Base-by-base conservation (phyloP, 306 rosid species). In the Prunus mira region DNA sequence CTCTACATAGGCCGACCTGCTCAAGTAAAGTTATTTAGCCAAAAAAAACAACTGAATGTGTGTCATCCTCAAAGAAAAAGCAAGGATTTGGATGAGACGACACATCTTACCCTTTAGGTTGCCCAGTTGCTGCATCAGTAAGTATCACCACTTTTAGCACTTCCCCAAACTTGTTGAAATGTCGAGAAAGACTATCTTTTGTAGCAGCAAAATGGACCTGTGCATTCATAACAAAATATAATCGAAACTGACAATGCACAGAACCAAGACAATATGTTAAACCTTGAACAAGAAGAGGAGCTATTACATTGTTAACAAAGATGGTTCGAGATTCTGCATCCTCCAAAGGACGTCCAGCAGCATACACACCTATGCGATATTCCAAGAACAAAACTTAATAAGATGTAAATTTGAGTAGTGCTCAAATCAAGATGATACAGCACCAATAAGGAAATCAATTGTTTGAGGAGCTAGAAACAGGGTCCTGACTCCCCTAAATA, bases 141-240 rank as follows among this genome's bases (percentile, higher is more conserved):
- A 86, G 79, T 66, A 92, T 92, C 41, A 89, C 71, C 65, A 92
- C 96, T 84, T 94, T 94, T 61, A 89, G 83, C 51, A 94, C 90
- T 45, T 94, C 98, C 46, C 98, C 97, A 71, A 89, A 92, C 83
- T 87, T 92, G 73, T 86, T 92, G 72, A 94, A 90, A 84, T 94
- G 98, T 55, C 93, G 87, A 80, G 97, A 90, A 76, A 94, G 81
- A 73, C 92, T 86, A 82, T 92, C 98, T 88, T 89, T 94, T 69
- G 96, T 87, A 41, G 98, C 97, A 84, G 88, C 98, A 86, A 92
- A 94, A 79, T 94, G 98, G 55, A 94, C 97, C 98, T 93, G 88
- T 49, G 55, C 14, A 61, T 45, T 12, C 20, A 49, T 20, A 13
- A 78, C 43, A 43, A 57, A 5, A 19, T 0, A n/a, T 63, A 32